phyloP scores from a whole-genome alignment of 148 eudicot genomes.

The Rhododendron ovatum region DNA sequence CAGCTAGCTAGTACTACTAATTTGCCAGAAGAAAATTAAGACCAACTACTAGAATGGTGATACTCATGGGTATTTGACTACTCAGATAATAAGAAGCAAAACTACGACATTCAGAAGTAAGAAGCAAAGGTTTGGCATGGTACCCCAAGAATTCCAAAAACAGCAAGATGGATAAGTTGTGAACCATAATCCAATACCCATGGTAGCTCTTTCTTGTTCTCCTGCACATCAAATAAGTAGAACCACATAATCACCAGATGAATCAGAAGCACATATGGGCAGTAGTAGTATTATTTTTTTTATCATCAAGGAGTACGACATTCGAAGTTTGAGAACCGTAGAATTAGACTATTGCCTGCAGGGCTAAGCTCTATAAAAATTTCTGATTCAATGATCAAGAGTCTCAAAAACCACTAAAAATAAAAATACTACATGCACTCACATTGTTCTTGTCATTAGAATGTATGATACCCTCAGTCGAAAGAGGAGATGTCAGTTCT shows the following conservation, averaged over 20 bases:
- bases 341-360: background rate
- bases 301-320: background rate
- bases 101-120: background rate
- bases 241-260: background rate
- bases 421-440: conserved; percentile 9
- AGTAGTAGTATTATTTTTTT: background rate
- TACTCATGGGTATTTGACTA: background rate
- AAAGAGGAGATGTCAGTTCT: conserved; percentile 33
- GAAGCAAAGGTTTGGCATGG: background rate
- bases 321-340: background rate
- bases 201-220: conserved; percentile 27
- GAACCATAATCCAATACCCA: conserved; percentile 44
- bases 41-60: background rate
- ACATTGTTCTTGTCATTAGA: conserved; percentile 38
- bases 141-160: conserved; percentile 81
- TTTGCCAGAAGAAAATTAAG: background rate
- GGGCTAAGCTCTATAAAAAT: background rate
- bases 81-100: background rate
- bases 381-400: background rate
- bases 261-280: background rate
- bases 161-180: conserved; percentile 53
- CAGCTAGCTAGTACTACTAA: background rate
- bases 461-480: conserved; percentile 33
- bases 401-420: background rate
- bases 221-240: conserved; percentile 30